These are phyloP conservation scores for Basidiobolus meristosporus DNA, from an alignment of 371 early-diverging fungal species.

Conservation along the genomic window DNA sequence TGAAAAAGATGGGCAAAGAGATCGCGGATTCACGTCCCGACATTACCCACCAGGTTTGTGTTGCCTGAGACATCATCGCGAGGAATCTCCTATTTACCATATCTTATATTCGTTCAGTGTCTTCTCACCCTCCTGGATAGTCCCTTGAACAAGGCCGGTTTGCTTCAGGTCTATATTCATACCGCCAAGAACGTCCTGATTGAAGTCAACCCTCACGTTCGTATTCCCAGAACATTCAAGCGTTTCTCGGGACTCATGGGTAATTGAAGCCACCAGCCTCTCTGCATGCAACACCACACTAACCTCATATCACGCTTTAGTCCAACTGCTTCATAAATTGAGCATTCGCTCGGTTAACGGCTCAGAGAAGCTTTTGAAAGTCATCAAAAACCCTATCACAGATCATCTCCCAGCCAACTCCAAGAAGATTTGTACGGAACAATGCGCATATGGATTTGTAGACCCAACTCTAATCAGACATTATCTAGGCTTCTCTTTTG, in stretches of 20 bases:
- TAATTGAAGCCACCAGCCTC: conserved; percentile 6
- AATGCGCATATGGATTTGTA: not conserved
- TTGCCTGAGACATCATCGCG: not conserved
- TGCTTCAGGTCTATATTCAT: conserved; percentile 87
- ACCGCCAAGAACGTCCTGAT: conserved; percentile 89
- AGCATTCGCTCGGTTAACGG: conserved; percentile 84
- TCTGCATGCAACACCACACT: not conserved
- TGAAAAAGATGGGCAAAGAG: conserved; percentile 69
- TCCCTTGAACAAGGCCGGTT: conserved; percentile 94
- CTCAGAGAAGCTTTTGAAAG: conserved; percentile 79
- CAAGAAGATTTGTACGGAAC: conserved; percentile 51
- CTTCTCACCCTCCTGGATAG: conserved; percentile 90
- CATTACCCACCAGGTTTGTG: conserved; percentile 80
- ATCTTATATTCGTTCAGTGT: conserved; percentile 29
- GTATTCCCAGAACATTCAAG: conserved; percentile 96
- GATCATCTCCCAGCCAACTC: conserved; percentile 85
- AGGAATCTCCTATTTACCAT: not conserved
- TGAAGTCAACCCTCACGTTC: conserved; percentile 90
- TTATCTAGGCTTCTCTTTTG: conserved; percentile 65
- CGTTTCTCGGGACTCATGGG: conserved; percentile 94
- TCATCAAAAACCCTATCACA: conserved; percentile 90
- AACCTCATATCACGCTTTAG: conserved; percentile 15
- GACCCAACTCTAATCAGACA: not conserved
- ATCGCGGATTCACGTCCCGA: conserved; percentile 82
- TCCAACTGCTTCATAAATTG: conserved; percentile 93